Evolutionary conservation across 2,329 filamentous ascomycete species (phyloP).

Genomic region (Alternaria incomplexa): DNA sequence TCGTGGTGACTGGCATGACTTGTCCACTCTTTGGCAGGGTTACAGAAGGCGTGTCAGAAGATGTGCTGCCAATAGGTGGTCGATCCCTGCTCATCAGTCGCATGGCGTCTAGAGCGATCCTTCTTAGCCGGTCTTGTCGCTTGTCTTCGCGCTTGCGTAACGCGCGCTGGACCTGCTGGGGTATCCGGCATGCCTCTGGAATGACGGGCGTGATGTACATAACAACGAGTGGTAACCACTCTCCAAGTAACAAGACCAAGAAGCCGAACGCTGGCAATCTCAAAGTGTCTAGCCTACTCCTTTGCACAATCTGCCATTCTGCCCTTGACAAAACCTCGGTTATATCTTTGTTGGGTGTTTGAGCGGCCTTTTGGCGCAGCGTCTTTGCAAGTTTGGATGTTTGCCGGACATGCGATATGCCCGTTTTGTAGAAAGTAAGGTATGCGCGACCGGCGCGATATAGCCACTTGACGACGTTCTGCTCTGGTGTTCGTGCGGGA

Average conservation of each 20-base stretch:
- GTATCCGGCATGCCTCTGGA: conserved; percentile 83
- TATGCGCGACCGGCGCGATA: conserved; percentile 76
- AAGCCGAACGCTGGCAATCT: conserved; percentile 80
- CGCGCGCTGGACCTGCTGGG: conserved; percentile 71
- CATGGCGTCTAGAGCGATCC: conserved; percentile 23
- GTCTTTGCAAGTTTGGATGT: conserved; percentile 62
- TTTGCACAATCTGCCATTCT: conserved; percentile 72
- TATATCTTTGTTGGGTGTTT: conserved; percentile 1
- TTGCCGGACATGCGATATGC: conserved; percentile 73
- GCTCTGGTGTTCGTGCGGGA: conserved; percentile 59
- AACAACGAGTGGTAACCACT: conserved; percentile 83
- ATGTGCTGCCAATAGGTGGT: not conserved
- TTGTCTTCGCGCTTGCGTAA: conserved; percentile 58
- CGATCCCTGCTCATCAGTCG: conserved; percentile 21
- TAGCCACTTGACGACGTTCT: conserved; percentile 60
- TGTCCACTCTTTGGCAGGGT: conserved; percentile 1
- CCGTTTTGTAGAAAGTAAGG: conserved; percentile 83
- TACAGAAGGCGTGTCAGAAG: not conserved
- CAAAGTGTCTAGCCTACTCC: conserved; percentile 74
- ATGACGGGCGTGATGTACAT: conserved; percentile 74
- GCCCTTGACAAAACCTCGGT: conserved; percentile 62
- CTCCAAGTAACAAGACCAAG: conserved; percentile 78
- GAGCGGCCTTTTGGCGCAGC: conserved; percentile 50
- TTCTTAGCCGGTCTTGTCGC: conserved; percentile 25
- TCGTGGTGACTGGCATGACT: not conserved